Evolutionary conservation across 371 early-diverging fungal species (phyloP), one percentile per base, ranked within the genome.

Genomic region (Lichtheimia ornata): DNA sequence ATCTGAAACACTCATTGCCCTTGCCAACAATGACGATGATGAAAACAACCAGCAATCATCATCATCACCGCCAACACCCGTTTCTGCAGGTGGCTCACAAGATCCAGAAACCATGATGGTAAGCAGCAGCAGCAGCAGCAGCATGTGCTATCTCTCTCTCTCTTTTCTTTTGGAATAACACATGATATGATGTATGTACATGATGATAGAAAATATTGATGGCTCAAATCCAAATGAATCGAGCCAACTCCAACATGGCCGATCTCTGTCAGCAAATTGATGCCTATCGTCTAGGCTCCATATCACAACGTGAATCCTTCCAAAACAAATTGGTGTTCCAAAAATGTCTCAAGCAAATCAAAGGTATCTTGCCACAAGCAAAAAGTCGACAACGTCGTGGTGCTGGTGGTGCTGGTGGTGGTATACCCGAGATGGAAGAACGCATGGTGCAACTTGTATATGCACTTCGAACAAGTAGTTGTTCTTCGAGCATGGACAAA

Each of bases 41-140:
- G 74, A 47, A 7, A 28, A 72, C 30, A 73, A 73, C 4, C 71
- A 70, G 11, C 35, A 35, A 35, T 35, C 35, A 35, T 11, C 35
- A 35, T 11, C 35, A 35, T 35, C 35, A 35, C 35, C 35, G 9
- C 35, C 35, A 35, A 35, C 35, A 35, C 35, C 35, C 35, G 11
- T 35, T 35, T 35, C 11, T 35, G 35, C 11, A 35, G 35, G 35
- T 9, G 11, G 35, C 9, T 72, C 80, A n/a, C 58, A 59, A 2
- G 80, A 80, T 59, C 75, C 80, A n/a, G 75, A 76, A 59, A 77
- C 75, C 30, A 76, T 80, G 80, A 80, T 80, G 71, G 72, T 73
- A 70, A 58, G 63, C 22, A 47, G n/a, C n/a, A n/a, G n/a, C n/a
- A n/a, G n/a, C n/a, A n/a, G n/a, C n/a, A n/a, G n/a, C n/a, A 22